phyloP scores from a whole-genome alignment of 2,329 filamentous ascomycete genomes.

The Moelleriella libera region DNA sequence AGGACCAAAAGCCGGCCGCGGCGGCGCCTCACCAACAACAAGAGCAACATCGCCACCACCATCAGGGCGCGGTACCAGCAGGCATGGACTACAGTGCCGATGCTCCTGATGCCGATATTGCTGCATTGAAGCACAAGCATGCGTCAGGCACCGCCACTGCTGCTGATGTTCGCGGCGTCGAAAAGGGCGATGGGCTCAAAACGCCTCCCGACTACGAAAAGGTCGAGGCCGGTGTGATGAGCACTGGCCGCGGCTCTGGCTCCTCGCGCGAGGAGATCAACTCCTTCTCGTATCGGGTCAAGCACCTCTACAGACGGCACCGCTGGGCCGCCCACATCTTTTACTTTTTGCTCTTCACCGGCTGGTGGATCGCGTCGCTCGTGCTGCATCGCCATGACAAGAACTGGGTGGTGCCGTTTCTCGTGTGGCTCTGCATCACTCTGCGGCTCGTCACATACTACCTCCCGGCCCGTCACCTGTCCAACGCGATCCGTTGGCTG shows the following conservation, averaged over 20 bases:
- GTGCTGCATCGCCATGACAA: constrained; percentile 56
- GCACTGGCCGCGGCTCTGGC: constrained; percentile 12
- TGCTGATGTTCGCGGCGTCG: constrained; percentile 8
- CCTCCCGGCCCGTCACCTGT: constrained; percentile 52
- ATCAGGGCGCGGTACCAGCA: constrained; percentile 1
- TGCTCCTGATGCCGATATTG: constrained; percentile 14
- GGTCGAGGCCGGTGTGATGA: constrained; percentile 16
- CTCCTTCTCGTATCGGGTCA: constrained; percentile 10
- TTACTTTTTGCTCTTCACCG: constrained; percentile 29
- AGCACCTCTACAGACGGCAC: constrained; percentile 27
- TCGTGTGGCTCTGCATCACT: constrained; percentile 63
- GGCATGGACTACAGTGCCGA: constrained; percentile 14
- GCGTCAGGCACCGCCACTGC: not conserved
- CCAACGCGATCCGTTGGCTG: constrained; percentile 48
- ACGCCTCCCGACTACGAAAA: constrained; percentile 26
- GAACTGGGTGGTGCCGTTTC: constrained; percentile 76
- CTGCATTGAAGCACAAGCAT: constrained; percentile 27
- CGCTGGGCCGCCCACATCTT: constrained; percentile 31
- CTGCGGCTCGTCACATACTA: constrained; percentile 64
- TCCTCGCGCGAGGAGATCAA: constrained; percentile 7
- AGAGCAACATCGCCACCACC: not conserved
- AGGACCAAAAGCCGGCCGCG: not conserved
- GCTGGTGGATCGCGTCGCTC: constrained; percentile 66
- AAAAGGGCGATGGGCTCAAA: constrained; percentile 8
- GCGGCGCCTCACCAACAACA: not conserved